Base-by-base conservation (phyloP, 1,139 yeast species). In the Yamadazyma oceani region DNA sequence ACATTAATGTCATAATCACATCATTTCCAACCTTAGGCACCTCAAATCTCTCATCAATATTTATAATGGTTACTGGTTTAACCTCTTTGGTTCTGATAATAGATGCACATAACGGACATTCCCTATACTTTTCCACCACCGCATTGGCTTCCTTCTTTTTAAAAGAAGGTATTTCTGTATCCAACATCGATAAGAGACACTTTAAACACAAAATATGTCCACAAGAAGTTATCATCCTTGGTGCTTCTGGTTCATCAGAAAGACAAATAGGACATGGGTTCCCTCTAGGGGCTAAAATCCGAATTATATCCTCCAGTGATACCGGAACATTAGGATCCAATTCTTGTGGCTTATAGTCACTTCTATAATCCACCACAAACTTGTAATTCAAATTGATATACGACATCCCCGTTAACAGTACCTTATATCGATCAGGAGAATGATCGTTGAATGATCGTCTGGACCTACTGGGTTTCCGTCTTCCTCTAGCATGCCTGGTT, bases 221-320 rank as follows among this genome's bases (percentile, higher is more conserved):
- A 64, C 99, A 94, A 13, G 82, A 75, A 9, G 72, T 66, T 23
- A 89, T 80, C 97, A 94, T 94, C 39, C 97, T 69, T 1, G 98
- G 97, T 0, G 97, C 97, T 26, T 85, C 75, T 8, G 92, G 85
- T 15, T 81, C 83, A 38, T 86, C 95, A 23, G 84, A 75, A 13
- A 92, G 68, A 57, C 99, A 94, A 26, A 94, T 92, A 1, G 98
- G 97, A 57, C 99, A 94, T 37, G 82, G 78, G 39, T 82, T 78
- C 11, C 89, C 86, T 46, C 73, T 77, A 10, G 94, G 85, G 0
- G 80, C 83, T 15, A 88, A 59, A 3, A 92, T 87, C 37, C 96
- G 69, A 27, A 84, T 63, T 4, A 92, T 82, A 32, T 77, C 71
- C 3, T 70, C 68, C 46, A 77, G 71, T 7, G 83, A 78, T 3